Percentiles rank a stretch among this genome's conserved stretches.
phyloP scores from a whole-genome alignment of 106 monocot species.

The Acanthochlamys bracteata region DNA sequence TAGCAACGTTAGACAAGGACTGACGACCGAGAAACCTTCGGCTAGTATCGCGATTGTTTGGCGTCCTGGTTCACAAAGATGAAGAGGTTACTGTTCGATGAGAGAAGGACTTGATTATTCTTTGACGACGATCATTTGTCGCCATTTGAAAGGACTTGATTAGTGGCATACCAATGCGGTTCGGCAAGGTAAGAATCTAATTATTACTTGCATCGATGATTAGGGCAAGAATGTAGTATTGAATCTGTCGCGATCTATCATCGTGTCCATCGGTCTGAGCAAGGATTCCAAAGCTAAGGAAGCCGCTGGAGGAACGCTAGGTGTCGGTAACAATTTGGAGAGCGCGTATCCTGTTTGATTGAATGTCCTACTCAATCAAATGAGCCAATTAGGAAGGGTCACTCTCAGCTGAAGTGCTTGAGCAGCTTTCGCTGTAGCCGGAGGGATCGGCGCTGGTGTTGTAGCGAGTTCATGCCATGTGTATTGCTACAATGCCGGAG shows the following conservation, averaged over 20 bases:
- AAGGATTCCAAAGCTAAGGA: conserved; percentile 33
- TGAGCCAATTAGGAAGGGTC: conserved; percentile 25
- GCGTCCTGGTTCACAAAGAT: conserved; percentile 28
- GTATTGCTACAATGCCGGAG: conserved; percentile 53
- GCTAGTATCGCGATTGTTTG: no score
- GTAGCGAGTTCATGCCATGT: conserved; percentile 36
- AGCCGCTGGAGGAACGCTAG: conserved; percentile 45
- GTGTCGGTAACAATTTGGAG: conserved; percentile 21
- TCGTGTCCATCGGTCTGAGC: conserved; percentile 42
- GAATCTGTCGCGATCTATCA: conserved; percentile 23
- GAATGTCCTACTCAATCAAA: conserved; percentile 28
- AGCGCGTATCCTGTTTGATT: conserved; percentile 22
- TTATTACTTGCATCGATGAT: conserved; percentile 15
- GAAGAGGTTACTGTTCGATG: conserved; percentile 36
- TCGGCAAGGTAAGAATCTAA: conserved; percentile 12
- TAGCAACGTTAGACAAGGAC: no score
- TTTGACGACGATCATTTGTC: conserved; percentile 29
- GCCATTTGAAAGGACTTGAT: conserved; percentile 31
- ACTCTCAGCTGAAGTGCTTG: not conserved
- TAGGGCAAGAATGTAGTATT: conserved; percentile 28
- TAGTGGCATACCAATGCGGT: conserved; percentile 38
- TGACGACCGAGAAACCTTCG: no score
- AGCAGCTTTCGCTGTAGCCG: conserved; percentile 8
- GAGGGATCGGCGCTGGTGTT: conserved; percentile 33
- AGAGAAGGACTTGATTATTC: conserved; percentile 49